phyloP scores from a whole-genome alignment of 2,329 filamentous ascomycete genomes.

The Rugonectria rugulosa region DNA sequence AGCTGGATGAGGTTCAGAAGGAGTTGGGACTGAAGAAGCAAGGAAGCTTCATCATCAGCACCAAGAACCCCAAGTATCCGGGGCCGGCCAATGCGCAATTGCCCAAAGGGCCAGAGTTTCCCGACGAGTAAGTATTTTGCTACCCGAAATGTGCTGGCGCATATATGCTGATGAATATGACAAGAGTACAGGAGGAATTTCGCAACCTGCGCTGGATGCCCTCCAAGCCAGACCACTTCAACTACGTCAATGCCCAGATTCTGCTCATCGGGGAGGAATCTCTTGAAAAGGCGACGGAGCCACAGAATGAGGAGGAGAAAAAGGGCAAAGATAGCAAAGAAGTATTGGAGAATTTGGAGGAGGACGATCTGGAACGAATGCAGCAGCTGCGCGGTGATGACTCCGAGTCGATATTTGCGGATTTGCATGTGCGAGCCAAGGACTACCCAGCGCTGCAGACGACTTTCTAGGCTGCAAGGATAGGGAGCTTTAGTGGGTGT shows the following conservation, averaged over 20 bases:
- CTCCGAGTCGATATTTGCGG: slow-evolving; percentile 42
- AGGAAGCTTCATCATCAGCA: slow-evolving; percentile 80
- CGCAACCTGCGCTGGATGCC: slow-evolving; percentile 76
- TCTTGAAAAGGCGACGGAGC: slow-evolving; percentile 63
- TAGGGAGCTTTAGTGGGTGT: background rate
- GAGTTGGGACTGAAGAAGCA: slow-evolving; percentile 75
- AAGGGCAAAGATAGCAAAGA: slow-evolving; percentile 61
- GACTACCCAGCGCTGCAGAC: slow-evolving; percentile 41
- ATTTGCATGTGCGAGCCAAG: slow-evolving; percentile 32
- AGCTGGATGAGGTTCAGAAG: slow-evolving; percentile 75
- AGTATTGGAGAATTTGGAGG: slow-evolving; percentile 76
- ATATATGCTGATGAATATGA: background rate
- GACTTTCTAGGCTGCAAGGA: slow-evolving; percentile 30
- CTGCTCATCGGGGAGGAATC: slow-evolving; percentile 78
- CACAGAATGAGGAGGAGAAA: slow-evolving; percentile 36
- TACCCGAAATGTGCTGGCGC: background rate
- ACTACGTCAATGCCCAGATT: slow-evolving; percentile 79
- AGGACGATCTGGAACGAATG: slow-evolving; percentile 76
- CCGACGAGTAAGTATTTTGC: slow-evolving; percentile 65
- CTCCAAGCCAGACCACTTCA: slow-evolving; percentile 74
- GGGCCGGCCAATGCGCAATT: slow-evolving; percentile 71
- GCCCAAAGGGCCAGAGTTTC: slow-evolving; percentile 72
- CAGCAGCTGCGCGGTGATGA: slow-evolving; percentile 56
- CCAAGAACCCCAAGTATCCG: slow-evolving; percentile 78
- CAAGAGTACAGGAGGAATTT: slow-evolving; percentile 77